phyloP scores from a whole-genome alignment of 2,329 filamentous ascomycete species.

The Sclerotinia sclerotiorum region DNA sequence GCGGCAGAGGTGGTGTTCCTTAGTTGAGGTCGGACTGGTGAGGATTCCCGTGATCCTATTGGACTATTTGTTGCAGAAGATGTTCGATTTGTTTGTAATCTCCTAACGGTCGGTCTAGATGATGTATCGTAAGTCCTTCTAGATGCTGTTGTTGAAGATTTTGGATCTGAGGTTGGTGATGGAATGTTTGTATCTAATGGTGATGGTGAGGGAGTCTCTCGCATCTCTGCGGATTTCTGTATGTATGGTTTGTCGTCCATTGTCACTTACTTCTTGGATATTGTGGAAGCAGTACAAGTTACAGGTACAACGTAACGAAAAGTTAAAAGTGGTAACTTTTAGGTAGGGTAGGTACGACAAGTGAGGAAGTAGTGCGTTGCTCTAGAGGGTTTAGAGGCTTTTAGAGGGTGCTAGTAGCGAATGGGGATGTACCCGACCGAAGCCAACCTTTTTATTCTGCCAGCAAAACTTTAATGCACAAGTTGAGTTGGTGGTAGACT shows the following conservation, averaged over 20 bases:
- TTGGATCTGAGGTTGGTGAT: constrained; percentile 13
- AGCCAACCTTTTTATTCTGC: background rate
- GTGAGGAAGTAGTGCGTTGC: constrained; percentile 4
- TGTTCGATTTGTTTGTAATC: constrained; percentile 33
- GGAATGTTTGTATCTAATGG: constrained; percentile 17
- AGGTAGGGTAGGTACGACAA: constrained; percentile 18
- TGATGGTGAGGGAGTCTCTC: constrained; percentile 14
- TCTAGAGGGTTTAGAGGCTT: background rate
- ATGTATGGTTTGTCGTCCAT: constrained; percentile 19
- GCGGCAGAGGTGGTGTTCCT: constrained; percentile 33
- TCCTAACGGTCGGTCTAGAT: constrained; percentile 33
- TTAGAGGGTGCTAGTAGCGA: constrained; percentile 3
- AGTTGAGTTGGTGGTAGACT: too few species aligned
- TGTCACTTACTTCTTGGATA: constrained; percentile 19
- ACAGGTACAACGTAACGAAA: constrained; percentile 23
- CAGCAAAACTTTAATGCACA: constrained; percentile 10
- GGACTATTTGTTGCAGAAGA: constrained; percentile 47
- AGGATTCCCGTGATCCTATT: constrained; percentile 50
- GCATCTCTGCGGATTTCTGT: constrained; percentile 16
- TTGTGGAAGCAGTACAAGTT: background rate
- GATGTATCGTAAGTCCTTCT: constrained; percentile 33
- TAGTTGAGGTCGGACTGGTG: constrained; percentile 42
- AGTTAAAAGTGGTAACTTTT: constrained; percentile 15
- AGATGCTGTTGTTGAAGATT: constrained; percentile 16
- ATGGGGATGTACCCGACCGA: constrained; percentile 21